phyloP scores from a whole-genome alignment of 2,329 filamentous ascomycete genomes.

The Fusarium sp. region DNA sequence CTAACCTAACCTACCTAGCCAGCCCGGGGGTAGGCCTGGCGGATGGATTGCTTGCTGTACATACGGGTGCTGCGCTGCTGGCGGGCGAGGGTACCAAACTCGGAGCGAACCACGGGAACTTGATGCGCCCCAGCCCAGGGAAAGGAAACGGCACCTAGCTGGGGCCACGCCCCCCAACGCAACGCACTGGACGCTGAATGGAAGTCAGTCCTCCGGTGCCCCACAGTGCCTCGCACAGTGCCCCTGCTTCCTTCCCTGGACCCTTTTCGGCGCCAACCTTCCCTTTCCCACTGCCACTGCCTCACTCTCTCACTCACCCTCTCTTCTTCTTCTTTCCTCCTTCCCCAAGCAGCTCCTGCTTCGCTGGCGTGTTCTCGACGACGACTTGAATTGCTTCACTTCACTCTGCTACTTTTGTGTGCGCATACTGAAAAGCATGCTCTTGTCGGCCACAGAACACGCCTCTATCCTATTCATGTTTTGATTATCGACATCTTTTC shows the following conservation, averaged over 20 bases:
- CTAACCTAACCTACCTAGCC: background rate
- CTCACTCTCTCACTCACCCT: slow-evolving; percentile 21
- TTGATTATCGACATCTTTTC: slow-evolving; percentile 30
- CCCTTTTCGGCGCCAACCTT: slow-evolving; percentile 40
- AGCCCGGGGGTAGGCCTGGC: background rate
- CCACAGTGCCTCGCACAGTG: slow-evolving; percentile 30
- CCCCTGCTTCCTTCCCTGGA: slow-evolving; percentile 27
- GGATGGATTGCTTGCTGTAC: background rate
- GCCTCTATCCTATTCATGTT: slow-evolving; percentile 35
- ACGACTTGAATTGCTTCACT: slow-evolving; percentile 48
- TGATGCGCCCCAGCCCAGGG: slow-evolving; percentile 33
- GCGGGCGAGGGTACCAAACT: slow-evolving; percentile 13
- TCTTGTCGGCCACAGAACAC: slow-evolving; percentile 45
- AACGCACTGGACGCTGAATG: background rate
- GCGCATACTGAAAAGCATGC: slow-evolving; percentile 44
- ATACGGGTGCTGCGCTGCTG: slow-evolving; percentile 8
- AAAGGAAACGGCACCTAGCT: slow-evolving; percentile 40
- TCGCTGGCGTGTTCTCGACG: slow-evolving; percentile 44
- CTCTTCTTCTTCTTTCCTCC: slow-evolving; percentile 41
- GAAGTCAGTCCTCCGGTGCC: slow-evolving; percentile 3
- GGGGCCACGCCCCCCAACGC: slow-evolving; percentile 34
- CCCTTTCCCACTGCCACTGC: slow-evolving; percentile 37
- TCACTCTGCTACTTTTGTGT: slow-evolving; percentile 27
- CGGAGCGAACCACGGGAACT: slow-evolving; percentile 31
- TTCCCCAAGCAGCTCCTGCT: slow-evolving; percentile 44